Conservation (phyloP, 1,284 basidiomycete genomes). For the Kalmanozyma brasiliensis region DNA sequence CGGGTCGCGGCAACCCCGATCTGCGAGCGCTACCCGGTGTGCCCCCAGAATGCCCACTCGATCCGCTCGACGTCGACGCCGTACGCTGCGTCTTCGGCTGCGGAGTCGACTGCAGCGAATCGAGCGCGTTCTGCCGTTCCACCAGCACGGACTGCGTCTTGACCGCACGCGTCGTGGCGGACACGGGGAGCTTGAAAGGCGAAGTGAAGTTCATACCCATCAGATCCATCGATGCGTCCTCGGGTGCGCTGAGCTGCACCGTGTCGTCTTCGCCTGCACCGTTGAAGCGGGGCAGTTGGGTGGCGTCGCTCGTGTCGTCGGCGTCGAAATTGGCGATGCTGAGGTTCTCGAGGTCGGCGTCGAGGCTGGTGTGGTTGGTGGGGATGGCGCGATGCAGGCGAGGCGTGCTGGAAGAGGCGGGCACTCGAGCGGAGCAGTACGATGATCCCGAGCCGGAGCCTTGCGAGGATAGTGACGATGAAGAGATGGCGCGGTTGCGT, state of each 20-base stretch:
- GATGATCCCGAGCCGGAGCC: constrained; percentile 21
- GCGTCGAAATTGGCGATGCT: constrained; percentile 13
- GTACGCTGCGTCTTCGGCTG: constrained; percentile 16
- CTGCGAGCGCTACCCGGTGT: constrained; percentile 26
- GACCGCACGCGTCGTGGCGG: constrained; percentile 3
- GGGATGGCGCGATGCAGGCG: neutral
- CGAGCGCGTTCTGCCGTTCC: constrained; percentile 17
- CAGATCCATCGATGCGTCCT: constrained; percentile 56
- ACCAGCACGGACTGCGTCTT: constrained; percentile 21
- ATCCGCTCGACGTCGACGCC: constrained; percentile 28
- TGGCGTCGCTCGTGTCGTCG: constrained; percentile 32
- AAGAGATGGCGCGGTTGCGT: constrained; percentile 33
- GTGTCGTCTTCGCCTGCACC: constrained; percentile 47
- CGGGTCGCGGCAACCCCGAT: constrained; percentile 44
- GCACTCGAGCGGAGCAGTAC: constrained; percentile 11
- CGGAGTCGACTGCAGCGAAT: constrained; percentile 8
- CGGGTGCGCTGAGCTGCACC: constrained; percentile 38
- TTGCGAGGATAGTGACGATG: constrained; percentile 39
- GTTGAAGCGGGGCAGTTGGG: constrained; percentile 16
- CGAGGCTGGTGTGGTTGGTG: neutral
- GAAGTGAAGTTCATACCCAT: constrained; percentile 53
- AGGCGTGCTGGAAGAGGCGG: constrained; percentile 10
- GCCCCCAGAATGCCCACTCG: constrained; percentile 7
- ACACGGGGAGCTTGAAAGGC: constrained; percentile 37
- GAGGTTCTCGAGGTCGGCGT: constrained; percentile 30